Evolutionary conservation across 495 filamentous ascomycete species (phyloP).

Genomic region (Talaromyces wortmannii): DNA sequence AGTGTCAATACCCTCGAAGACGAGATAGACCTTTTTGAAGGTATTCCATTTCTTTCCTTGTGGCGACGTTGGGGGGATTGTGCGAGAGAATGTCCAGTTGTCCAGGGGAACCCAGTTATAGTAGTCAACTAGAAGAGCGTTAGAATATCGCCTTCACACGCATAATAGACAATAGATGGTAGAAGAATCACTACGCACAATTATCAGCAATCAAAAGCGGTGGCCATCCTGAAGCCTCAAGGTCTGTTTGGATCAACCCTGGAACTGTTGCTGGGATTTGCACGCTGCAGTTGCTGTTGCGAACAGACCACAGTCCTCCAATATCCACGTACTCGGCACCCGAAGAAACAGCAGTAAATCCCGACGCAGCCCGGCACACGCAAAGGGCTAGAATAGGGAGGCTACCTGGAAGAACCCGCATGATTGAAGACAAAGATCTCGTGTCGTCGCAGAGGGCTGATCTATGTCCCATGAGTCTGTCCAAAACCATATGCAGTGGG

Average conservation of each 20-base stretch:
- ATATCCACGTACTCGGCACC: not conserved
- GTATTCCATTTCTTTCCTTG: not conserved
- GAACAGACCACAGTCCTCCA: not conserved
- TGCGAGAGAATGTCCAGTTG: not conserved
- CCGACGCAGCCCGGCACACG: too few relatives aligned
- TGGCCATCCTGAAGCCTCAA: not conserved
- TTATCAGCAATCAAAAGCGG: not conserved
- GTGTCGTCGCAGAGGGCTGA: too few relatives aligned
- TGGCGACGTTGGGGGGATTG: not conserved
- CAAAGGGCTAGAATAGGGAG: too few relatives aligned
- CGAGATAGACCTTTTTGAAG: slow-evolving; percentile 9
- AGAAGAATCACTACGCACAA: not conserved
- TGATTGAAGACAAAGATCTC: too few relatives aligned
- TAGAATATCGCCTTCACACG: not conserved
- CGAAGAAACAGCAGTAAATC: not conserved
- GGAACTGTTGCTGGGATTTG: not conserved
- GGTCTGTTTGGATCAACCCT: not conserved
- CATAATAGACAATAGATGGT: not conserved
- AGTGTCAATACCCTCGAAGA: slow-evolving; percentile 49
- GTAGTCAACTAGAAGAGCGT: not conserved
- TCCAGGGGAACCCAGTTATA: not conserved
- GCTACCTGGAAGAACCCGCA: too few relatives aligned
- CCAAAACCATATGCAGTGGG: too few relatives aligned
- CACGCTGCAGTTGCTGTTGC: not conserved
- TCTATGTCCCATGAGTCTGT: too few relatives aligned